A percentile compares a stretch with the other conserved stretches of the same genome.
These are phyloP conservation scores for Exophiala dermatitidis DNA, from an alignment of 2,329 filamentous ascomycete species.

Conservation along the genomic window DNA sequence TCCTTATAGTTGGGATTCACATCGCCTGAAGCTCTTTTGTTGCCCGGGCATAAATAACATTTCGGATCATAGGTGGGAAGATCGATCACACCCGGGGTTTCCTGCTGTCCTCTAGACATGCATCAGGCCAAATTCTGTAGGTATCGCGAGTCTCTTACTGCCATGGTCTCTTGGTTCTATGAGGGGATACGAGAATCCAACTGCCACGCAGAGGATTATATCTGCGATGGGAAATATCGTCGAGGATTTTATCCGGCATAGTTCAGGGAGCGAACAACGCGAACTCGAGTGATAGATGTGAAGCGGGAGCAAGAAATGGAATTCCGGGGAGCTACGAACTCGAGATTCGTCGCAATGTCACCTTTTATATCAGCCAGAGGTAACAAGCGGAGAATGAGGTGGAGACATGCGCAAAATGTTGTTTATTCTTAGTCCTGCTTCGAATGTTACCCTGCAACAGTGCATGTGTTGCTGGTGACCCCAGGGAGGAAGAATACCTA, in stretches of 20 bases:
- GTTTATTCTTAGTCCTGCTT: neutral
- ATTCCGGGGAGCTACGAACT: neutral
- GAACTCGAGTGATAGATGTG: neutral
- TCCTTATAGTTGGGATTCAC: slow-evolving; percentile 75
- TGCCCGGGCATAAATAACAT: slow-evolving; percentile 93
- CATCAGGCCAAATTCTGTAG: neutral
- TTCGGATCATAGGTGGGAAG: slow-evolving; percentile 78
- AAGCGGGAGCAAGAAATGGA: neutral
- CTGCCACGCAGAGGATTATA: slow-evolving; percentile 86
- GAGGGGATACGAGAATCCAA: slow-evolving; percentile 91
- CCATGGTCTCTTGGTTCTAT: slow-evolving; percentile 95
- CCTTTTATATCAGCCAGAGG: neutral
- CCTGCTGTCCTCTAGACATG: slow-evolving; percentile 62
- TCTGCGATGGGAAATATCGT: slow-evolving; percentile 93
- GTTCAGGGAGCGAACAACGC: too few relatives aligned
- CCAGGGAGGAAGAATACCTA: too few relatives aligned
- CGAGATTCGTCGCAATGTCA: neutral
- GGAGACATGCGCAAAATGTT: neutral
- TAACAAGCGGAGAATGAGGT: neutral
- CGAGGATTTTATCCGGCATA: slow-evolving; percentile 70
- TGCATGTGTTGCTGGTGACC: too few relatives aligned
- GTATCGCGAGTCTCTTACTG: slow-evolving; percentile 57
- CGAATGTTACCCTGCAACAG: neutral
- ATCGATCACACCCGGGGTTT: slow-evolving; percentile 58
- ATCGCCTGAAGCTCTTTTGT: slow-evolving; percentile 80